These are phyloP conservation scores for Paragyromitra xinjiangensis DNA, from an alignment of 495 filamentous ascomycete genomes.

Conservation along the genomic window DNA sequence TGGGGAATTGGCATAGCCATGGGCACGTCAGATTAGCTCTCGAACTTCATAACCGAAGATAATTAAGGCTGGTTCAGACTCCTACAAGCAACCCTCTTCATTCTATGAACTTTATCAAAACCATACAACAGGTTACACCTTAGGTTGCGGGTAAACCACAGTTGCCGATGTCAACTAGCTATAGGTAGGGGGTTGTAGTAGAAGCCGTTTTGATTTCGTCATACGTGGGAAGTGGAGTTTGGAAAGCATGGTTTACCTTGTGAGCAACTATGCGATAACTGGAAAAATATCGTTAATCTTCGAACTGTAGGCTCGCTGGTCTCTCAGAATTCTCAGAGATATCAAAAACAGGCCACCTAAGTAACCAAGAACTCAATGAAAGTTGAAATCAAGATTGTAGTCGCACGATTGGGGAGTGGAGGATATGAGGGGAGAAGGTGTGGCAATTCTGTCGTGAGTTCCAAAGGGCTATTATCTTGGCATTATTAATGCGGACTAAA, in stretches of 20 bases:
- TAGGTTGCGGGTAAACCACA: slow-evolving; percentile 32
- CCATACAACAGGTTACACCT: slow-evolving; percentile 39
- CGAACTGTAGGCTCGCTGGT: background rate
- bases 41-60: slow-evolving; percentile 41
- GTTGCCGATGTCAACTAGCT: slow-evolving; percentile 7
- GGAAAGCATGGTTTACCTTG: slow-evolving; percentile 35
- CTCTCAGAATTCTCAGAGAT: background rate
- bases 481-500: background rate
- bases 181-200: background rate
- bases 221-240: slow-evolving; percentile 5
- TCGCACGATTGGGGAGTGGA: background rate
- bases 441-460: background rate
- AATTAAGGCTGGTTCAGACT: slow-evolving; percentile 37
- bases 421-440: background rate
- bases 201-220: slow-evolving; percentile 40
- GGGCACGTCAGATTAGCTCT: slow-evolving; percentile 47
- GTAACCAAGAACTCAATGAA: background rate
- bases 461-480: background rate
- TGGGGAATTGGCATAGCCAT: background rate
- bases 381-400: background rate
- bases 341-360: background rate
- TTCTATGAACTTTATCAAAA: background rate
- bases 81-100: slow-evolving; percentile 13
- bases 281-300: background rate
- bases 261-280: background rate